Conservation (phyloP, 371 early-diverging fungal species). For the Mucor saturninus region DNA sequence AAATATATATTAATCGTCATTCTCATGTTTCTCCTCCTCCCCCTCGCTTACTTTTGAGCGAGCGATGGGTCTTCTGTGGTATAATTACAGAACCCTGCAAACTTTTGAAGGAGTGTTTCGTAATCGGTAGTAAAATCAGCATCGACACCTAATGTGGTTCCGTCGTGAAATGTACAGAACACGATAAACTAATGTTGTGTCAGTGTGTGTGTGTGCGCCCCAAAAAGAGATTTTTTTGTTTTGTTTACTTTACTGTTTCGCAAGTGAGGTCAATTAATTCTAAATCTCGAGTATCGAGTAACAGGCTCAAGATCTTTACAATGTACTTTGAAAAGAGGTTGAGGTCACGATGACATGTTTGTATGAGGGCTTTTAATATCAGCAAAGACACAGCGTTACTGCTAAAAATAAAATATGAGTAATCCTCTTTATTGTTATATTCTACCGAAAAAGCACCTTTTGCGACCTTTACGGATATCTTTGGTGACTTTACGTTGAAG, state of each 20-base stretch:
- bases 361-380: conserved; percentile 75
- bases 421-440: conserved; percentile 19
- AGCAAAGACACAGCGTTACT: conserved; percentile 58
- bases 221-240: neutral
- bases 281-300: conserved; percentile 60
- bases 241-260: conserved; percentile 51
- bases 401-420: conserved; percentile 13
- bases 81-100: conserved; percentile 61
- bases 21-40: neutral
- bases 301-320: conserved; percentile 53
- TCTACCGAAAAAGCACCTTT: conserved; percentile 31
- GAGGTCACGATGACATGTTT: conserved; percentile 74
- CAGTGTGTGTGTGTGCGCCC: neutral
- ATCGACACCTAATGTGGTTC: conserved; percentile 71
- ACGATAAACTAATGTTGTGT: conserved; percentile 58
- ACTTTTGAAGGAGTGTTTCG: conserved; percentile 51
- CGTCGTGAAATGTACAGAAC: conserved; percentile 71
- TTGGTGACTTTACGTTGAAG: conserved; percentile 72
- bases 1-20: neutral
- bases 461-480: conserved; percentile 67
- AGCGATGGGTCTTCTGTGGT: conserved; percentile 43
- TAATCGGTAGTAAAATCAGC: conserved; percentile 65
- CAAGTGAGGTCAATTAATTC: conserved; percentile 60
- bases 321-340: conserved; percentile 80
- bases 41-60: conserved; percentile 21